Percentiles rank a stretch among this genome's conserved stretches.
Conservation (phyloP, 2,329 filamentous ascomycete genomes). For the Fusarium sp. region DNA sequence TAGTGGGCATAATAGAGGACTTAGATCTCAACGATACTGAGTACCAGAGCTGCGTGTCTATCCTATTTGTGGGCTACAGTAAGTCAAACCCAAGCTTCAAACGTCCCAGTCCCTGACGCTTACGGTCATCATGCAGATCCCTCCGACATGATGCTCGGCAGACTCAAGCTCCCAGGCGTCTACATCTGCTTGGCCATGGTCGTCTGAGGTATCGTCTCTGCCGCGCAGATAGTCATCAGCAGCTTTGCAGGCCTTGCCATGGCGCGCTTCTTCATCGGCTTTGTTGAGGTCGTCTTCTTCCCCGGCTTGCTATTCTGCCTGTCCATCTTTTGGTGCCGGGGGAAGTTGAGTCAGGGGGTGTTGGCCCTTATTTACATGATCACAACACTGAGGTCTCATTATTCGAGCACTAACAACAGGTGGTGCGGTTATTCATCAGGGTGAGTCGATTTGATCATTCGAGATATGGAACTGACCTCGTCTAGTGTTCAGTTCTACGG, state of each 20-base stretch:
- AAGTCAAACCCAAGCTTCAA: neutral
- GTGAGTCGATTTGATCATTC: too few species aligned
- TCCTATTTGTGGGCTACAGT: neutral
- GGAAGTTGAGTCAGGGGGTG: neutral
- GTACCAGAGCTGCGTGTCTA: neutral
- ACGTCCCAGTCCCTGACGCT: neutral
- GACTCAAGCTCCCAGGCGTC: neutral
- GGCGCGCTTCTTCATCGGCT: neutral
- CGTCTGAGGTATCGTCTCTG: neutral
- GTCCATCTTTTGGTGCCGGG: neutral
- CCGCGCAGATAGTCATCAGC: neutral
- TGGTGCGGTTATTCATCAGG: neutral
- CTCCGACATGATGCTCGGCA: neutral
- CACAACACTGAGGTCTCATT: neutral
- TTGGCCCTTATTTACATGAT: neutral
- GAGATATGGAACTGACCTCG: neutral
- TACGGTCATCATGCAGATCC: neutral
- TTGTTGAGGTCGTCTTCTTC: neutral
- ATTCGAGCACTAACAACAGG: neutral
- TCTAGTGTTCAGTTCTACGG: neutral
- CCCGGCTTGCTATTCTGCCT: neutral
- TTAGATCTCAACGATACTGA: neutral
- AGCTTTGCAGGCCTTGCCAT: neutral
- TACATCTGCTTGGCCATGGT: neutral
- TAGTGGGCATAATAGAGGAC: neutral